phyloP scores from a whole-genome alignment of 495 filamentous ascomycete genomes.

The Talaromyces wortmannii region DNA sequence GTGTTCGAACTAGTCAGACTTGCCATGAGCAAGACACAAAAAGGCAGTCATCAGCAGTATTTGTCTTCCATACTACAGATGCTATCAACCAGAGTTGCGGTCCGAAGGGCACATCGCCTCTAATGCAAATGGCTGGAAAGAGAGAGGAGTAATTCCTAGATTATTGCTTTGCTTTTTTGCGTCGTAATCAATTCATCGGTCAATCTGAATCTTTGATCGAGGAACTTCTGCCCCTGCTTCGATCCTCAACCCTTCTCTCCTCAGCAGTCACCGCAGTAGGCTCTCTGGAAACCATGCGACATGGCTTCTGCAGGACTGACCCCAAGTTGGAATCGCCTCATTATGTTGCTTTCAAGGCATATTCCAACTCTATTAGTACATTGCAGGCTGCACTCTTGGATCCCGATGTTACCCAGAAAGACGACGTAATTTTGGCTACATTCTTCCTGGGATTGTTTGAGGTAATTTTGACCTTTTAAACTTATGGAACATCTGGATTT shows the following conservation, averaged over 20 bases:
- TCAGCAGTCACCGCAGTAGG: neutral
- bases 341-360: neutral
- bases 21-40: too few species aligned
- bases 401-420: neutral
- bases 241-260: neutral
- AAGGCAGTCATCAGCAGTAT: neutral
- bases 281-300: neutral
- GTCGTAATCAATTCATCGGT: slow-evolving; percentile 4
- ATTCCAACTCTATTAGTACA: neutral
- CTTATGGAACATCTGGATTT: neutral
- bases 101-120: neutral
- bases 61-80: neutral
- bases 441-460: neutral
- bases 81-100: neutral
- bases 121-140: neutral
- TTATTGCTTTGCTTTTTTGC: slow-evolving; percentile 5
- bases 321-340: neutral
- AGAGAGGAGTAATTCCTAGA: slow-evolving; percentile 1
- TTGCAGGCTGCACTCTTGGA: neutral
- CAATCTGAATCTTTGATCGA: neutral
- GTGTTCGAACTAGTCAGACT: slow-evolving; percentile 1
- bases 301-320: neutral
- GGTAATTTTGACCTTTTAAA: neutral
- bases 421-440: neutral
- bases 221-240: neutral